Conservation (phyloP, 345 rosid genomes). For the Brassica cretica region DNA sequence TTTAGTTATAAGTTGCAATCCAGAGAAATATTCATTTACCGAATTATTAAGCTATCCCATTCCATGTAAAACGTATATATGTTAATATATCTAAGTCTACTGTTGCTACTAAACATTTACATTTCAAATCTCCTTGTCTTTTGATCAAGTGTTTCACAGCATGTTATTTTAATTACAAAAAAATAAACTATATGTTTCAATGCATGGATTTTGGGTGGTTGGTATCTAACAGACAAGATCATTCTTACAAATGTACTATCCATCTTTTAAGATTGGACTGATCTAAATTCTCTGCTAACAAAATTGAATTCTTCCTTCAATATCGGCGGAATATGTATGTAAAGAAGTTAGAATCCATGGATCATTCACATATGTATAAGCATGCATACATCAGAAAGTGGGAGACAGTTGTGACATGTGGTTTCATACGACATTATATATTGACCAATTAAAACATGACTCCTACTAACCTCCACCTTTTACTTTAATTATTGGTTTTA, state of each 20-base stretch:
- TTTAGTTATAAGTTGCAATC: background rate
- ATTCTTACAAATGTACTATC: slow-evolving; percentile 29
- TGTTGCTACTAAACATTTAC: background rate
- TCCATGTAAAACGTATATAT: background rate
- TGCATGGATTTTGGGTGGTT: slow-evolving; percentile 32
- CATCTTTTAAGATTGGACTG: slow-evolving; percentile 33
- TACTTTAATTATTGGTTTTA: slow-evolving; percentile 27
- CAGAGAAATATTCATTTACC: background rate
- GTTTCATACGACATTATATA: slow-evolving; percentile 22
- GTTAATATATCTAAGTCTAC: background rate
- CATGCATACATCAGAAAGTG: slow-evolving; percentile 37
- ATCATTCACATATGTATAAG: slow-evolving; percentile 17
- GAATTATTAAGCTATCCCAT: background rate
- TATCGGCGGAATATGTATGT: slow-evolving; percentile 17
- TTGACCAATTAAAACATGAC: slow-evolving; percentile 40
- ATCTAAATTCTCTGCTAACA: slow-evolving; percentile 22
- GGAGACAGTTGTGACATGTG: slow-evolving; percentile 43
- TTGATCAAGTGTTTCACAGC: background rate
- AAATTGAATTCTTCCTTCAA: background rate
- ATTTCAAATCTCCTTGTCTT: background rate
- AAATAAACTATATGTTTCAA: background rate
- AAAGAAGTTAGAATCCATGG: slow-evolving; percentile 9
- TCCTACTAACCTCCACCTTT: slow-evolving; percentile 36
- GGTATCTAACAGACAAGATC: slow-evolving; percentile 34
- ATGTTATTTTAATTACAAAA: background rate